Evolutionary conservation across 2,329 filamentous ascomycete genomes (phyloP), one percentile per base, ranked within the genome.

Genomic region (Cryphonectria carpinicola): DNA sequence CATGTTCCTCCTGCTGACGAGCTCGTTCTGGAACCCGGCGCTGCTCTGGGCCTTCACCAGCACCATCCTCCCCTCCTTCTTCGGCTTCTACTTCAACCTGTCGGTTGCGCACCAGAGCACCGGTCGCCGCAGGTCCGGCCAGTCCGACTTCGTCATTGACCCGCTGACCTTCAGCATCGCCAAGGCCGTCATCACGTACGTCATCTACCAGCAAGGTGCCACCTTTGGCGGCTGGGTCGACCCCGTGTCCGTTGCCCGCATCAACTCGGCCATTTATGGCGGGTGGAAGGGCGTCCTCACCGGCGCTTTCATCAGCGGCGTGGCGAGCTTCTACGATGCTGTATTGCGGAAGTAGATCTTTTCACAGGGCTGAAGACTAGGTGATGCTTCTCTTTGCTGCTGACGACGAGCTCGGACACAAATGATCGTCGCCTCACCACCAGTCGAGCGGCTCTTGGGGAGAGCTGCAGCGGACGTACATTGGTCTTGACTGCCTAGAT

Each of bases 51-150:
- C 89, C 6, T 79, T 90, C 49, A 96, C 94, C 13, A 92, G 89
- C 78, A 80, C 93, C 68, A 77, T 93, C 60, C 74, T 95, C 39
- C 95, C 95, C 1, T 83, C 90, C 65, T 73, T 92, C 43, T 85
- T 90, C 58, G 93, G 93, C 37, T 98, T 96, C 84, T 97, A 98
- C 80, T 92, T 97, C 87, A 98, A 98, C 81, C 81, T 98, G 77
- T 93, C 90, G 54, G 83, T 85, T 65, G 86, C 84, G 76, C 83
- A 79, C 76, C 80, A 79, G 78, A 75, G 77, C 73, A 73, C 77
- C 76, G 76, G 79, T 60, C 82, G 84, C 74, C 84, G 83, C 74
- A 85, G 84, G 78, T 79, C 79, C 56, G 74, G 79, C 67, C 76
- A 79, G 62, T 79, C 82, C 54, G 87, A 89, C 74, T 90, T 91